Percentiles rank a stretch among this genome's conserved stretches.
Conservation (phyloP, 768 basidiomycete species). For the Cubamyces sp. region DNA sequence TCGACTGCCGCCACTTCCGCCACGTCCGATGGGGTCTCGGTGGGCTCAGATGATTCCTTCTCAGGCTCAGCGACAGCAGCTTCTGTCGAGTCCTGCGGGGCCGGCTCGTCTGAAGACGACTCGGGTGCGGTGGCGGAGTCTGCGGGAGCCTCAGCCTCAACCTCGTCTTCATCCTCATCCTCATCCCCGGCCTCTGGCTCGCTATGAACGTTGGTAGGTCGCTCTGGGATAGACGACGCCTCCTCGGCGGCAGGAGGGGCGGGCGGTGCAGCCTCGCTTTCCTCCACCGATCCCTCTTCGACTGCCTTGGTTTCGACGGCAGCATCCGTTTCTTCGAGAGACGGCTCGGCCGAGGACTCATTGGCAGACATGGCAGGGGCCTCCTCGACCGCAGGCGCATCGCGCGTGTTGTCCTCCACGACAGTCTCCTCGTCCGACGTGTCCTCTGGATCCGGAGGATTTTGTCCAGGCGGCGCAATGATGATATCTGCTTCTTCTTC, state of each 20-base stretch:
- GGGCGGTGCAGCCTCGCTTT: background rate
- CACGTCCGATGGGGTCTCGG: background rate
- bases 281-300: background rate
- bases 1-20: background rate
- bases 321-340: background rate
- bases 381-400: slow-evolving; percentile 5
- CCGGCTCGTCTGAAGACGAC: background rate
- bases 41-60: background rate
- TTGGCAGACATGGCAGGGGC: background rate
- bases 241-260: background rate
- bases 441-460: background rate
- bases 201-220: background rate
- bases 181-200: background rate
- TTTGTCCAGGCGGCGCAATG: too few relatives aligned
- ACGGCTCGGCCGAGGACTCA: background rate
- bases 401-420: too few relatives aligned
- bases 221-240: background rate
- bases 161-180: background rate
- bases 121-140: background rate
- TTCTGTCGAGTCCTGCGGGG: background rate
- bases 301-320: background rate
- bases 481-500: background rate
- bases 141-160: background rate
- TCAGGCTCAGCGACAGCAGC: background rate
- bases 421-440: background rate